Percentiles rank a stretch among this genome's conserved stretches.
Conservation (phyloP, 139 green algal species). For the Chlorella sp. region DNA sequence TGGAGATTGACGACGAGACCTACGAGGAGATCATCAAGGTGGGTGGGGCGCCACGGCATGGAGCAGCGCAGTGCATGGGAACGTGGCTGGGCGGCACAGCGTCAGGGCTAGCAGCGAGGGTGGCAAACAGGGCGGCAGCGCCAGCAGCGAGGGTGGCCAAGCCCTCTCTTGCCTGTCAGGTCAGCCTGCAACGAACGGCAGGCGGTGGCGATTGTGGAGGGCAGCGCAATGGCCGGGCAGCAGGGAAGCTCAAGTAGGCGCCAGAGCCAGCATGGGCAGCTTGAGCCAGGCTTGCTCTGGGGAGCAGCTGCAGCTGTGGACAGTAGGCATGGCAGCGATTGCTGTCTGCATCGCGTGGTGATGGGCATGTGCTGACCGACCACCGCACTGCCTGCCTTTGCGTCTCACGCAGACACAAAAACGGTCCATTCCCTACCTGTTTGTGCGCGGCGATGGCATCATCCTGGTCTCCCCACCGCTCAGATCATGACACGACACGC, state of each 20-base stretch:
- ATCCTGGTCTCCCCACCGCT: constrained; percentile 93
- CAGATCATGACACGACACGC: constrained; percentile 35
- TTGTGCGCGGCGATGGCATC: constrained; percentile 92
- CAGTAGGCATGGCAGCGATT: background rate
- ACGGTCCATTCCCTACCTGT: constrained; percentile 84
- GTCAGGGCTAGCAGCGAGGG: background rate
- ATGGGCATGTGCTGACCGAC: background rate
- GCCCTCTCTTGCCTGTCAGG: constrained; percentile 1
- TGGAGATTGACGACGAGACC: constrained; percentile 98
- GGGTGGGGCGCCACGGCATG: too few relatives aligned
- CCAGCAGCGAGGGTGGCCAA: background rate
- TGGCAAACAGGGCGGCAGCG: background rate
- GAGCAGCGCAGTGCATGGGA: constrained; percentile 1
- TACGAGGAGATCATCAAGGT: constrained; percentile 99
- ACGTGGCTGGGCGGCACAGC: background rate
- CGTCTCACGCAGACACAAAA: constrained; percentile 78
- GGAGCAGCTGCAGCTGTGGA: too few relatives aligned
- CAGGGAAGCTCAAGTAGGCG: too few relatives aligned
- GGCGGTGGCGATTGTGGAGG: too few relatives aligned
- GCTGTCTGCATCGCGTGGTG: background rate
- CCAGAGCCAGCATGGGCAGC: too few relatives aligned
- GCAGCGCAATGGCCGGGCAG: too few relatives aligned
- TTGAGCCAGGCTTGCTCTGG: too few relatives aligned
- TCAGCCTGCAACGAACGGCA: too few relatives aligned
- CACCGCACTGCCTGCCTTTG: background rate